Evolutionary conservation across 2,329 filamentous ascomycete species (phyloP).

Genomic region (Neocatenulostroma microsporum): DNA sequence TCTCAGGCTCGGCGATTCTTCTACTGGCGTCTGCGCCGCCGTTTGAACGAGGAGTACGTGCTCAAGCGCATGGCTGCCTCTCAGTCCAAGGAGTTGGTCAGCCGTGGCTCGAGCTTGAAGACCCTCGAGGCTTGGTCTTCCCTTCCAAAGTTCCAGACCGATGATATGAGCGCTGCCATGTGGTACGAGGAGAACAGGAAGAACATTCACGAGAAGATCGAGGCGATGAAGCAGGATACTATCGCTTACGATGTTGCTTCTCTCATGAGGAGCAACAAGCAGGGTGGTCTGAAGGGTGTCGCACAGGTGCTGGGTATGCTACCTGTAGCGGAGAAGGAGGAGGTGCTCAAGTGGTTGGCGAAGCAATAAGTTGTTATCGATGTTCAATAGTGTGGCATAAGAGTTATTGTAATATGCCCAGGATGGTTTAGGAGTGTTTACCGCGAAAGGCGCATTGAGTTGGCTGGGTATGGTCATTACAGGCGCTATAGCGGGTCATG

Average conservation of each 20-base stretch:
- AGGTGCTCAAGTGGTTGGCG: slow-evolving; percentile 55
- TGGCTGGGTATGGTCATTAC: background rate
- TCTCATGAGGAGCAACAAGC: slow-evolving; percentile 57
- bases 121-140: slow-evolving; percentile 77
- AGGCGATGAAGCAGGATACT: slow-evolving; percentile 69
- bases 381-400: background rate
- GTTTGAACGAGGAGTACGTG: slow-evolving; percentile 95
- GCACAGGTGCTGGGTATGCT: slow-evolving; percentile 78
- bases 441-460: background rate
- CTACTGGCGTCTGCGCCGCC: slow-evolving; percentile 97
- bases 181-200: slow-evolving; percentile 98
- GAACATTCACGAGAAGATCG: slow-evolving; percentile 72
- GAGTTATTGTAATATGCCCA: background rate
- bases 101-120: slow-evolving; percentile 51
- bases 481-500: background rate
- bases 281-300: slow-evolving; percentile 73
- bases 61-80: slow-evolving; percentile 69
- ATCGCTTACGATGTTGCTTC: slow-evolving; percentile 63
- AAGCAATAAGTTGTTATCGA: slow-evolving; percentile 35
- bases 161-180: slow-evolving; percentile 75
- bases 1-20: slow-evolving; percentile 94
- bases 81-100: slow-evolving; percentile 38
- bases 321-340: slow-evolving; percentile 80
- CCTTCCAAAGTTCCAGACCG: slow-evolving; percentile 65
- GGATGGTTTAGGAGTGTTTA: background rate